Conservation (phyloP, 2,329 filamentous ascomycete species). For the Mycosphaerella sp. region DNA sequence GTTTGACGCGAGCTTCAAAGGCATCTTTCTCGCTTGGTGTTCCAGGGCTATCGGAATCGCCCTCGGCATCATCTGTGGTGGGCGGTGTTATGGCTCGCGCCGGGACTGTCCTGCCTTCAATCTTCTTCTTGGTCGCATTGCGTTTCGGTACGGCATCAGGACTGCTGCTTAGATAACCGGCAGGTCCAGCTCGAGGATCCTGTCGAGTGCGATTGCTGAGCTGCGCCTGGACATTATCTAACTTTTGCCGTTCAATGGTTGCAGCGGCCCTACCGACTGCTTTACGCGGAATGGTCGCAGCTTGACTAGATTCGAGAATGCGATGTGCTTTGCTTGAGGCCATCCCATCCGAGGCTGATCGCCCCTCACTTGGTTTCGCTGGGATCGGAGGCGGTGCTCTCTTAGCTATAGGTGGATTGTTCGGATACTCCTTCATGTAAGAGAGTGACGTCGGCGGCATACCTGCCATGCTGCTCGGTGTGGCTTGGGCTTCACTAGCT, state of each 20-base stretch:
- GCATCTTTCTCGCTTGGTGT: conserved; percentile 38
- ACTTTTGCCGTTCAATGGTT: conserved; percentile 29
- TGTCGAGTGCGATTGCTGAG: conserved; percentile 15
- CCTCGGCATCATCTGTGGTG: conserved; percentile 42
- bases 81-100: conserved; percentile 39
- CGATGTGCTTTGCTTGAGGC: conserved; percentile 18
- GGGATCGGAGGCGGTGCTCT: conserved; percentile 27
- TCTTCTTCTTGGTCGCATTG: conserved; percentile 23
- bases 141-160: conserved; percentile 18
- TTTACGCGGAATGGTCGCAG: conserved; percentile 31
- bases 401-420: conserved; percentile 31
- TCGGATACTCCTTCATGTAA: conserved; percentile 49
- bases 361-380: conserved; percentile 19
- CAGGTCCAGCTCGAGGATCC: conserved; percentile 12
- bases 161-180: conserved; percentile 20
- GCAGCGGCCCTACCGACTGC: conserved; percentile 32
- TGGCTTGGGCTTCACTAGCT: conserved; percentile 2
- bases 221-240: conserved; percentile 27
- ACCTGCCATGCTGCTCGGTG: conserved; percentile 8
- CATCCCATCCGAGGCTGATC: conserved; percentile 22
- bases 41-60: conserved; percentile 37
- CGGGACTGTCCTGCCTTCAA: conserved; percentile 20
- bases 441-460: conserved; percentile 25
- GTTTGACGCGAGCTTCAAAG: conserved; percentile 58
- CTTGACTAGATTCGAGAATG: conserved; percentile 22